phyloP scores from a whole-genome alignment of 2,329 filamentous ascomycete genomes.

The Fusarium beomiforme region DNA sequence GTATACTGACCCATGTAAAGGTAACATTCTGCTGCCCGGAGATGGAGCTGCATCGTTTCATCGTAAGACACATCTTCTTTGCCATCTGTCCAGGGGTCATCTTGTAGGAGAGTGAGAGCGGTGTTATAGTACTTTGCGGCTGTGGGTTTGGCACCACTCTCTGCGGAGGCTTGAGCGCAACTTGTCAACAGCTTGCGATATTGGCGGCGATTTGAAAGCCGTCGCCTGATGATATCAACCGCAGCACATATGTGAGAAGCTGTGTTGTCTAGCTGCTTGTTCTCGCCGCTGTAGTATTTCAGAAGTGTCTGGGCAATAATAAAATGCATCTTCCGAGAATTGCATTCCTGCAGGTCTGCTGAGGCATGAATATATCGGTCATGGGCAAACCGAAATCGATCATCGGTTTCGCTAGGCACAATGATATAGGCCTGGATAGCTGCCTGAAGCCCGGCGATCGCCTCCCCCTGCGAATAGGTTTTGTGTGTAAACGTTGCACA shows the following conservation, averaged over 20 bases:
- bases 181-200: conserved; percentile 83
- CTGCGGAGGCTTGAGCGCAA: conserved; percentile 80
- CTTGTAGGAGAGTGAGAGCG: conserved; percentile 81
- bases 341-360: conserved; percentile 73
- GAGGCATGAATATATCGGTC: conserved; percentile 87
- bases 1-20: conserved; percentile 79
- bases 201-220: conserved; percentile 67
- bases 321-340: conserved; percentile 86
- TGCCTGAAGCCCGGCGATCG: conserved; percentile 81
- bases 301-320: conserved; percentile 84
- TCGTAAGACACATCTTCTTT: conserved; percentile 81
- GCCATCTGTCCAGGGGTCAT: conserved; percentile 78
- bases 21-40: conserved; percentile 83
- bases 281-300: conserved; percentile 72
- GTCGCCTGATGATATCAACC: conserved; percentile 76
- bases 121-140: conserved; percentile 84
- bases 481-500: conserved; percentile 35
- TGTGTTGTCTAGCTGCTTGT: conserved; percentile 73
- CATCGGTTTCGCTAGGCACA: conserved; percentile 83
- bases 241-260: conserved; percentile 85
- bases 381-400: conserved; percentile 88
- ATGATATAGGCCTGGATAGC: conserved; percentile 84
- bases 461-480: conserved; percentile 70
- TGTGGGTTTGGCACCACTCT: conserved; percentile 84
- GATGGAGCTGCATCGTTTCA: conserved; percentile 83